Percentiles rank a stretch among this genome's conserved stretches.
These are phyloP conservation scores for Suillus alpinus DNA, from an alignment of 768 basidiomycete genomes.

Conservation along the genomic window DNA sequence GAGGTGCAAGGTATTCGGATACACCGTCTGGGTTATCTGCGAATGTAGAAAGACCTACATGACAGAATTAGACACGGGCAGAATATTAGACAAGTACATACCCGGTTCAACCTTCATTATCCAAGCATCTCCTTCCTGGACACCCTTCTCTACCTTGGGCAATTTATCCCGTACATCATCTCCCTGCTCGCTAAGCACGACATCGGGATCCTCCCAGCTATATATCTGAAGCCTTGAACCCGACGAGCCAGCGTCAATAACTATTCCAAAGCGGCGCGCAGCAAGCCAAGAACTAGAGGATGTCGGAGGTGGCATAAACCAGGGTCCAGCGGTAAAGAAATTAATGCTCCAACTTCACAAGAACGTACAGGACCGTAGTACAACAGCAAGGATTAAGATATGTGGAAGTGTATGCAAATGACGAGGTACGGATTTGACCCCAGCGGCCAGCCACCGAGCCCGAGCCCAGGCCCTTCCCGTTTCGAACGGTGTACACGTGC, in stretches of 20 bases:
- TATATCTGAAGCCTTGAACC: constrained; percentile 96
- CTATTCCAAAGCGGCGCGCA: constrained; percentile 84
- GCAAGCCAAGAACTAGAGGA: constrained; percentile 71
- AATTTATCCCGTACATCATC: constrained; percentile 52
- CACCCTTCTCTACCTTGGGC: constrained; percentile 91
- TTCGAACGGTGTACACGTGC: not conserved
- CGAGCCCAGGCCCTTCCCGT: not conserved
- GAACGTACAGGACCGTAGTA: not conserved
- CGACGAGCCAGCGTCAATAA: constrained; percentile 98
- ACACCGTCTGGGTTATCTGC: constrained; percentile 66
- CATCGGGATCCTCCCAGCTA: constrained; percentile 86
- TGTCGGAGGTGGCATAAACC: constrained; percentile 72
- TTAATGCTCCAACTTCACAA: constrained; percentile 2
- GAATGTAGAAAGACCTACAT: constrained; percentile 82
- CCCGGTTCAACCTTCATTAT: constrained; percentile 92
- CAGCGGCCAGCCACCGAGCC: not conserved
- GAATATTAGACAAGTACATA: constrained; percentile 36
- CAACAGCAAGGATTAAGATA: not conserved
- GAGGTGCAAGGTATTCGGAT: constrained; percentile 73
- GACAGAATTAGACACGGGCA: not conserved
- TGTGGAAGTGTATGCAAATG: not conserved
- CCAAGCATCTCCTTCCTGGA: constrained; percentile 78
- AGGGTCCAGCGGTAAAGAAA: constrained; percentile 1
- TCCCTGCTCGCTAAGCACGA: constrained; percentile 51
- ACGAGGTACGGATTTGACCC: not conserved